Evolutionary conservation across 1,139 yeast genomes (phyloP).

Genomic region (Cylindricascospora bacillispora): DNA sequence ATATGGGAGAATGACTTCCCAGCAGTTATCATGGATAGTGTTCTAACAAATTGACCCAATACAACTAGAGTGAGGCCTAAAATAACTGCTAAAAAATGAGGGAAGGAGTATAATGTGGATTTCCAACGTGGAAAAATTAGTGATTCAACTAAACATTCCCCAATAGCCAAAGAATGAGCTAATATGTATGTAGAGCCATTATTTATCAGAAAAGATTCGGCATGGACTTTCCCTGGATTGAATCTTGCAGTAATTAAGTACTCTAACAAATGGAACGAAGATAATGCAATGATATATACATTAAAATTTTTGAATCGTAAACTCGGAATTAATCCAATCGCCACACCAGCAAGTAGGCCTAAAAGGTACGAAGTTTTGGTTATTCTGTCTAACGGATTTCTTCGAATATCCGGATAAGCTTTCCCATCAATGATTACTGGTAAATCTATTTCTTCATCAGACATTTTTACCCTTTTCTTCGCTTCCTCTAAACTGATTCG

Average conservation of each 20-base stretch:
- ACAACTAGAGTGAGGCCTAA: slow-evolving; percentile 38
- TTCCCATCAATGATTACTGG: slow-evolving; percentile 11
- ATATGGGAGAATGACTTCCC: slow-evolving; percentile 79
- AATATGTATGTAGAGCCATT: slow-evolving; percentile 55
- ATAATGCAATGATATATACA: slow-evolving; percentile 39
- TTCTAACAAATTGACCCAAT: slow-evolving; percentile 55
- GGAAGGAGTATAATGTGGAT: slow-evolving; percentile 4
- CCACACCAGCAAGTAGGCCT: slow-evolving; percentile 31
- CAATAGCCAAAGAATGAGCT: slow-evolving; percentile 46
- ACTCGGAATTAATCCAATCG: slow-evolving; percentile 23
- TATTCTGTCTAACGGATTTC: slow-evolving; percentile 28
- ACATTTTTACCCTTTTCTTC: too few relatives aligned
- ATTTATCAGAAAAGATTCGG: slow-evolving; percentile 64
- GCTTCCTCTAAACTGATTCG: too few relatives aligned
- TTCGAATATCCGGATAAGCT: slow-evolving; percentile 23
- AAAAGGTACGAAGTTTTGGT: slow-evolving; percentile 30
- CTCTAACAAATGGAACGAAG: slow-evolving; percentile 69
- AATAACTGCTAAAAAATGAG: slow-evolving; percentile 12
- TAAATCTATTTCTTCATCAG: slow-evolving; percentile 7
- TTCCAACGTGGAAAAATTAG: slow-evolving; percentile 29
- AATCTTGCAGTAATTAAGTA: slow-evolving; percentile 64
- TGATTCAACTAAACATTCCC: slow-evolving; percentile 34
- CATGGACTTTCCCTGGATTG: slow-evolving; percentile 53
- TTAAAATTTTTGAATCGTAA: slow-evolving; percentile 29
- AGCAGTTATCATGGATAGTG: slow-evolving; percentile 79